Conservation (phyloP, 164 flowering plant species). For the Liriodendron chinense region DNA sequence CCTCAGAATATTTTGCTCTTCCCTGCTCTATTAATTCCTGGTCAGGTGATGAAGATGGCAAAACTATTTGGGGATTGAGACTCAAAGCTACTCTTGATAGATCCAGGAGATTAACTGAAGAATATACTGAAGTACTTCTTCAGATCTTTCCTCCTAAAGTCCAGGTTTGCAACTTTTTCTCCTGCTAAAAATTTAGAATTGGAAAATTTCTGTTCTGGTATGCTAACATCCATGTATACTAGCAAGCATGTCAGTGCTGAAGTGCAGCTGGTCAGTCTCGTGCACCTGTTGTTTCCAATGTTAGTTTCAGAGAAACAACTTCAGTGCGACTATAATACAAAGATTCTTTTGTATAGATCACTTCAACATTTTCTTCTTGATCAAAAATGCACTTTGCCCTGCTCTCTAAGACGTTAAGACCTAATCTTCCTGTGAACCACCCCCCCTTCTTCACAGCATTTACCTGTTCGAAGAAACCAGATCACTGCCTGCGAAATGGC, state of each 20-base stretch:
- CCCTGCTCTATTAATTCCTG: constrained; percentile 1
- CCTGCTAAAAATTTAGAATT: neutral
- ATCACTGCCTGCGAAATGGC: neutral
- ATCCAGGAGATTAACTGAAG: constrained; percentile 85
- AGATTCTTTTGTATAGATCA: too few relatives aligned
- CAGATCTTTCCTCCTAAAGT: constrained; percentile 77
- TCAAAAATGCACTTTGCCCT: too few relatives aligned
- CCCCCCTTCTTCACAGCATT: too few relatives aligned
- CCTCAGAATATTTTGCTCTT: neutral
- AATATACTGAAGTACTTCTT: constrained; percentile 85
- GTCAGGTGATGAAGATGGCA: constrained; percentile 83
- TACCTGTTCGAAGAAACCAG: too few relatives aligned
- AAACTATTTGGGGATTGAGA: constrained; percentile 79
- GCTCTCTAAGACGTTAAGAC: too few relatives aligned
- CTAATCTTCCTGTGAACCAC: too few relatives aligned
- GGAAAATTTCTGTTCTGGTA: neutral
- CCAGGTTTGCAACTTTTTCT: constrained; percentile 32
- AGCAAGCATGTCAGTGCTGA: too few relatives aligned
- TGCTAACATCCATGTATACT: neutral
- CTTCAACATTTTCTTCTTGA: too few relatives aligned
- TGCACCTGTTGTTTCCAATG: too few relatives aligned
- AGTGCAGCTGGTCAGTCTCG: too few relatives aligned
- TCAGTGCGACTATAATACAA: too few relatives aligned
- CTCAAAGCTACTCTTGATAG: constrained; percentile 96
- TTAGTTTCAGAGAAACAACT: too few relatives aligned